These are phyloP conservation scores for Macrolepiota fuliginosa DNA, from an alignment of 768 basidiomycete species.

Conservation along the genomic window DNA sequence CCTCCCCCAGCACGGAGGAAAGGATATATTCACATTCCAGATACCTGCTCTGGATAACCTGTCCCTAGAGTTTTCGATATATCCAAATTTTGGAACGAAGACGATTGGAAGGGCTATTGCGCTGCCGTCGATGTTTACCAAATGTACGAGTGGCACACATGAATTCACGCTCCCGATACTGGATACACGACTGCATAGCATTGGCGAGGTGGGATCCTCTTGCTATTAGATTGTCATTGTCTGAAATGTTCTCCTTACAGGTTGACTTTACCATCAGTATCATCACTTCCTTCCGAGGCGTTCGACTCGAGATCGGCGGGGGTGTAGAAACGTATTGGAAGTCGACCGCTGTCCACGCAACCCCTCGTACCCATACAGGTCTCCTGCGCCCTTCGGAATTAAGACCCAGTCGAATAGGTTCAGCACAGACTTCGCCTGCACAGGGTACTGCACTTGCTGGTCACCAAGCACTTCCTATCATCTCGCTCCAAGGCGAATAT, in stretches of 20 bases:
- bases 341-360: constrained; percentile 58
- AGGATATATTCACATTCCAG: constrained; percentile 85
- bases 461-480: constrained; percentile 71
- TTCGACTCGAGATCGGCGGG: constrained; percentile 92
- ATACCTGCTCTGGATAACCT: constrained; percentile 69
- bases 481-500: constrained; percentile 89
- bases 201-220: constrained; percentile 72
- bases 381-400: constrained; percentile 35
- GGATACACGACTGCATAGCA: constrained; percentile 89
- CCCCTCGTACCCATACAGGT: constrained; percentile 37
- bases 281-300: constrained; percentile 86
- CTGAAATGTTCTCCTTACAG: constrained; percentile 32
- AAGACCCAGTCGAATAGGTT: constrained; percentile 45
- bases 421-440: constrained; percentile 67
- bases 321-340: constrained; percentile 99
- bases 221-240: not conserved
- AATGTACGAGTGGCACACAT: constrained; percentile 47
- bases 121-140: constrained; percentile 67
- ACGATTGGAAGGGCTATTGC: constrained; percentile 93
- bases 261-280: constrained; percentile 87
- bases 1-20: constrained; percentile 71
- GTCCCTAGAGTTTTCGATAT: constrained; percentile 88
- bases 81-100: constrained; percentile 96
- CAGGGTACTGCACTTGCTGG: constrained; percentile 46
- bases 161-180: constrained; percentile 74